Evolutionary conservation across 2,329 filamentous ascomycete species (phyloP).

Genomic region (Cladobotryum mycophilum): DNA sequence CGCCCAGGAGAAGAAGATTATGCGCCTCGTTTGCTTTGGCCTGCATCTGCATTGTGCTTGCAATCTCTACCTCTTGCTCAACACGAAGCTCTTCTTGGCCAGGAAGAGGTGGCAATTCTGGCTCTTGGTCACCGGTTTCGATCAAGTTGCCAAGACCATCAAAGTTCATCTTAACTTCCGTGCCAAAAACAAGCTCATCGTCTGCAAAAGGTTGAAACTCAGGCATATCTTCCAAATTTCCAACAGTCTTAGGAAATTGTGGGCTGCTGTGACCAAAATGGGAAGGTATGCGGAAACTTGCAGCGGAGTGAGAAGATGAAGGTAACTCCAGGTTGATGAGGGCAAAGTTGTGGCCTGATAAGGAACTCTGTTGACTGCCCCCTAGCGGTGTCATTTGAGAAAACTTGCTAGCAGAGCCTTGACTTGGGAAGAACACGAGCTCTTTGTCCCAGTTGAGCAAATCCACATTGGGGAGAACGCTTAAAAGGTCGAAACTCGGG

Average conservation of each 20-base stretch:
- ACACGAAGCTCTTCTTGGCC: conserved; percentile 19
- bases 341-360: conserved; percentile 22
- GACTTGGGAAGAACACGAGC: conserved; percentile 28
- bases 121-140: conserved; percentile 34
- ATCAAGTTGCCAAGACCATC: conserved; percentile 46
- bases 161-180: conserved; percentile 42
- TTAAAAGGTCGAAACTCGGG: conserved; percentile 56
- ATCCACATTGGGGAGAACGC: conserved; percentile 26
- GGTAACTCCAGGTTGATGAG: conserved; percentile 27
- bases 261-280: conserved; percentile 29
- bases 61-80: conserved; percentile 7
- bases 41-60: background rate
- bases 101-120: conserved; percentile 38
- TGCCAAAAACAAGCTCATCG: conserved; percentile 33
- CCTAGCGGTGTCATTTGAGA: conserved; percentile 40
- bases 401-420: conserved; percentile 30
- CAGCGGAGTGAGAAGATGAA: conserved; percentile 29
- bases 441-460: conserved; percentile 31
- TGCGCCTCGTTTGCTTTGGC: conserved; percentile 3
- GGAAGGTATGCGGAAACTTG: conserved; percentile 26
- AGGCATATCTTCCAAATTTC: conserved; percentile 15
- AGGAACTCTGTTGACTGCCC: conserved; percentile 25
- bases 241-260: conserved; percentile 19
- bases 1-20: conserved; percentile 20
- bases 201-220: conserved; percentile 30